Evolutionary conservation across 176 grass and related monocot species (phyloP), one percentile per base, ranked within the genome.

Genomic region (Urochloa ruziziensis): DNA sequence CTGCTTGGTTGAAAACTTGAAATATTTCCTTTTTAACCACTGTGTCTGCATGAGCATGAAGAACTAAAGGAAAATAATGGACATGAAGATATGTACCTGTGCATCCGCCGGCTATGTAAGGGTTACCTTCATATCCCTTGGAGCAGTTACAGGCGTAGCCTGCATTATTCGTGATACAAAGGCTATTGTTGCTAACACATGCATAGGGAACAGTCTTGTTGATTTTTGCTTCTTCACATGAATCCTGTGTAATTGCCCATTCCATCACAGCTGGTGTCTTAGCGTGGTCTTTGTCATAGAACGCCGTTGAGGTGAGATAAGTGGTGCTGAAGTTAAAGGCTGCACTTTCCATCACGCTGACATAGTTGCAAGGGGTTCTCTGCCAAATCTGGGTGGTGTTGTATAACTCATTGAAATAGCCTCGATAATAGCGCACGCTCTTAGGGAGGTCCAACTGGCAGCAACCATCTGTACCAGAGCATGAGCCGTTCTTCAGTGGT

Each of bases 131-230:
- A 24, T 82, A 82, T 11, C 46, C 71, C 1, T 0, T 0, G 2
- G 46, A 52, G 70, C 82, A 84, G 0, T 10, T 84, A 34, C 82
- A 84, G 71, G 14, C 43, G 57, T 84, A 76, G 9, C 82, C 82
- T 2, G 16, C 10, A 30, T 32, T 23, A 28, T 65, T 75, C 1
- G 3, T 7, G 54, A 51, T 3, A 23, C 82, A 84, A 3, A 18
- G 0, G 23, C 58, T 84, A 13, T 84, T 75, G 1, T 6, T 19
- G 58, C 23, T 52, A 18, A 24, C 42, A 36, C 82, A 84, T 6
- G 82, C 82, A 3, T 84, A 76, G 27, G 81, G 15, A 1, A n/a
- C 10, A 4, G 0, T 6, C 10, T 24, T 36, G 64, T 46, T 5
- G 21, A 18, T 62, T 30, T 42, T 48, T 4, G 57, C 68, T 64